Base-by-base conservation (phyloP, 306 rosid genomes). In the Arachis hypogaea region DNA sequence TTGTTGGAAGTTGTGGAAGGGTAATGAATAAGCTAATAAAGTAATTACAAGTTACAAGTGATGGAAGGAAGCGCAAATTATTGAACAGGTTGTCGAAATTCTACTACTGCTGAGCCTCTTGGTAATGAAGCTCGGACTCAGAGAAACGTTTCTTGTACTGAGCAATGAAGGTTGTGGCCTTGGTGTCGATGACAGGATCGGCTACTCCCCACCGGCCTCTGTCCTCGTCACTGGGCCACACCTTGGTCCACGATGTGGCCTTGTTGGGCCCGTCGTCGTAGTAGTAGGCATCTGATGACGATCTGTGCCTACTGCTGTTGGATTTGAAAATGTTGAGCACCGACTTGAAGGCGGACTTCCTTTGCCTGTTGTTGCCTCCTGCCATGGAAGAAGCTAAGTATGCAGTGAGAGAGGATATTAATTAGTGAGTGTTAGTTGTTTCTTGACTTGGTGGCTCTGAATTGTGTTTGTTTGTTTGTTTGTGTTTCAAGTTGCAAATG, bases 181-280 rank as follows among this genome's bases (percentile, higher is more conserved):
- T 89, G 41, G 10, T 74, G 54, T 93, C 84, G 76, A 91, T 88
- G 38, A 51, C 77, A 5, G 85, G 93, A 36, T 89, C 93, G 0
- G 89, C 96, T 5, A 81, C 87, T 56, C 88, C 85, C 67, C 69
- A 81, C 5, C 61, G 68, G 1, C 77, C 88, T 77, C 77, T 81
- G 73, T 93, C 98, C 51, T 78, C 92, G 36, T 91, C 94, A 54
- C 96, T 93, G 0, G 90, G 86, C 92, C 90, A 87, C 12, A 89
- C 90, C 79, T 63, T 80, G 63, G 60, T 87, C 49, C 78, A 40
- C 2, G 70, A 61, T 57, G 38, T 33, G 38, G 38, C 38, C 38
- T 33, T 33, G 4, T 67, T 85, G n/a, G 67, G 16, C 3, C 74
- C 70, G 1, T 79, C 85, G 0, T 78, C 87, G 55, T 80, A 33